A percentile compares a stretch with the other conserved stretches of the same genome.
phyloP scores from a whole-genome alignment of 108 stramenopile species.

The Chaetoceros tenuissimus region DNA sequence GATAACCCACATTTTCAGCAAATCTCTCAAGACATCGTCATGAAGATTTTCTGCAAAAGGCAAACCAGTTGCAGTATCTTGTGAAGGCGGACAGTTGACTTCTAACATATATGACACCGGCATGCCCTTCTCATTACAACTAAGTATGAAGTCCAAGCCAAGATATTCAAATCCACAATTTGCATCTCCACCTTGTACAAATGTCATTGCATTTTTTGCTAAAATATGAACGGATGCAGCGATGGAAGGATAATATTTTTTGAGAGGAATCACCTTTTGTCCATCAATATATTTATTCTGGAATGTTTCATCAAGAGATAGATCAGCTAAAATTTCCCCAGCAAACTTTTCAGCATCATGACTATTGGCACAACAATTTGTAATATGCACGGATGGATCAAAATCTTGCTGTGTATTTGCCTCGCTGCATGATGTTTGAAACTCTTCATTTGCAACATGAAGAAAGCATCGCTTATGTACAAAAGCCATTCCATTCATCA shows the following conservation, averaged over 20 bases:
- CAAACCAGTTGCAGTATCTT: constrained; percentile 81
- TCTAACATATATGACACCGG: constrained; percentile 72
- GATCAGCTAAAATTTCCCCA: constrained; percentile 76
- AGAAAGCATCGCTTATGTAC: constrained; percentile 64
- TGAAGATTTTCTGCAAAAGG: constrained; percentile 69
- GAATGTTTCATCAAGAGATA: constrained; percentile 14
- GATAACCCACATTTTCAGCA: constrained; percentile 62
- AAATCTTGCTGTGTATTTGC: constrained; percentile 16
- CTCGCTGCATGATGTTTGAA: constrained; percentile 21
- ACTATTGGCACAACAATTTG: constrained; percentile 84
- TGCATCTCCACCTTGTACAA: constrained; percentile 53
- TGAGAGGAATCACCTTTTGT: constrained; percentile 36
- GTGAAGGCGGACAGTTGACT: constrained; percentile 81
- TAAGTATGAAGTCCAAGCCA: constrained; percentile 76
- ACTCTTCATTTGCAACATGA: constrained; percentile 78
- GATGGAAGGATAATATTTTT: constrained; percentile 59
- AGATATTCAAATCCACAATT: constrained; percentile 84
- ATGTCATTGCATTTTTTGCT: constrained; percentile 34
- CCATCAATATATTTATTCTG: constrained; percentile 2
- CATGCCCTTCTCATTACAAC: constrained; percentile 6
- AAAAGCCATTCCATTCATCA: constrained; percentile 68
- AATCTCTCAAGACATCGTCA: constrained; percentile 66
- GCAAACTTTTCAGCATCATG: constrained; percentile 63
- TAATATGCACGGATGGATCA: constrained; percentile 58
- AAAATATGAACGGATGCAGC: constrained; percentile 41